Conservation (phyloP, 177 flowering plant genomes). For the Vitis hybrid region DNA sequence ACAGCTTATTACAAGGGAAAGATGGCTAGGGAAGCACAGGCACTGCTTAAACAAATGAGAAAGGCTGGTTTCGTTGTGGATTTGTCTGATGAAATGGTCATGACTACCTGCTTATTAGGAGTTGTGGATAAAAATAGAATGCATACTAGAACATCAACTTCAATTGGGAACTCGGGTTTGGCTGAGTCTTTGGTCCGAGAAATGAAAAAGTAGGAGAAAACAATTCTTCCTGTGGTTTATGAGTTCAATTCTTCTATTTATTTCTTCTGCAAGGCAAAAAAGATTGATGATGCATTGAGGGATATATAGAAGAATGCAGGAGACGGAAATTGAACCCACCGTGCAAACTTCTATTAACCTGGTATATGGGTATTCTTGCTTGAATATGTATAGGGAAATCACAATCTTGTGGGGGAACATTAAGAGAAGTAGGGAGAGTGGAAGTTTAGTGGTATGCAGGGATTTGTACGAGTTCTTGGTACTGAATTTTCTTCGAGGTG, state of each 20-base stretch:
- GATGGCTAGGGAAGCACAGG: slow-evolving; percentile 58
- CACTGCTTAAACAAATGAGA: slow-evolving; percentile 59
- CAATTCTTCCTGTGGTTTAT: slow-evolving; percentile 26
- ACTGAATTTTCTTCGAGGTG: slow-evolving; percentile 72
- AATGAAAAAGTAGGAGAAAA: slow-evolving; percentile 27
- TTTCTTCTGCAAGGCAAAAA: slow-evolving; percentile 81
- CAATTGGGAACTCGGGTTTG: slow-evolving; percentile 28
- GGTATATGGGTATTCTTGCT: slow-evolving; percentile 55
- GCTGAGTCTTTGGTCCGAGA: slow-evolving; percentile 39
- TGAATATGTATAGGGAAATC: slow-evolving; percentile 69
- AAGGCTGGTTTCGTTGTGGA: slow-evolving; percentile 33
- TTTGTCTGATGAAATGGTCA: slow-evolving; percentile 29
- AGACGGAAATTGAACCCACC: slow-evolving; percentile 52
- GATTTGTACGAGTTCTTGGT: slow-evolving; percentile 67
- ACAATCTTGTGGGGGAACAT: slow-evolving; percentile 92
- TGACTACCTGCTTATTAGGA: slow-evolving; percentile 26
- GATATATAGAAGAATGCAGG: slow-evolving; percentile 60
- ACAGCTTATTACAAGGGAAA: slow-evolving; percentile 49
- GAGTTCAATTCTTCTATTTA: slow-evolving; percentile 71
- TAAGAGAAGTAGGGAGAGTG: slow-evolving; percentile 49
- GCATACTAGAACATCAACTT: slow-evolving; percentile 2
- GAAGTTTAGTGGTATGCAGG: slow-evolving; percentile 28
- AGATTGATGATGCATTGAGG: slow-evolving; percentile 76
- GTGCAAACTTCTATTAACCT: slow-evolving; percentile 55
- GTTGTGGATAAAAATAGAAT: slow-evolving; percentile 2